Evolutionary conservation across 768 basidiomycete genomes (phyloP).

Genomic region (Pleurotus tuber-regium): DNA sequence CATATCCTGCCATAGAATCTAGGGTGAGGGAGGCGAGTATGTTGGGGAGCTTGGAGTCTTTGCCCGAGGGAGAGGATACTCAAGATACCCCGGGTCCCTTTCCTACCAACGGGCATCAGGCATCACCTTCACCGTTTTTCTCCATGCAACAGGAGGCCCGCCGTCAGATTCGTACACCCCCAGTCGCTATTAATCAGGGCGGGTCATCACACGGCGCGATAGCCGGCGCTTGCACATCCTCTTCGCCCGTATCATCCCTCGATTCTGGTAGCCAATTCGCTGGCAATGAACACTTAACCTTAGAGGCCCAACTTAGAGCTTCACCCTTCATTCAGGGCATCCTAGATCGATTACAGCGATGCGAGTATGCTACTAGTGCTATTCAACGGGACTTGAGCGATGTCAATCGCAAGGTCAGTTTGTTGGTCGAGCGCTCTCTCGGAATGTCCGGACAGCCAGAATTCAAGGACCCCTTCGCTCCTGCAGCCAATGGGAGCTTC

Average conservation of each 20-base stretch:
- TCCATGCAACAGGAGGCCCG: conserved; percentile 34
- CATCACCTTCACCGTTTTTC: conserved; percentile 34
- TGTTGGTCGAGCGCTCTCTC: conserved; percentile 69
- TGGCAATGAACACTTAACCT: conserved; percentile 44
- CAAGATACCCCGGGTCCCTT: conserved; percentile 33
- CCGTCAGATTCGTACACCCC: conserved; percentile 44
- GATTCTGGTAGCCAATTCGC: conserved; percentile 70
- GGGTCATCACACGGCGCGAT: conserved; percentile 41
- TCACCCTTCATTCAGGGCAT: conserved; percentile 78
- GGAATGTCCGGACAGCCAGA: conserved; percentile 53
- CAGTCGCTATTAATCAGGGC: conserved; percentile 34
- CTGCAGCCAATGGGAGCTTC: conserved; percentile 32
- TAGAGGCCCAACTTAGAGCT: conserved; percentile 73
- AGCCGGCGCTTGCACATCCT: conserved; percentile 49
- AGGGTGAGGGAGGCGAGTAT: conserved; percentile 48
- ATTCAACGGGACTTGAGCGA: conserved; percentile 74
- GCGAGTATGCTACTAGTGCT: conserved; percentile 66
- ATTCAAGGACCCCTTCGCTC: conserved; percentile 80
- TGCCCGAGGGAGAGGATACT: conserved; percentile 54
- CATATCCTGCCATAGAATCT: conserved; percentile 34
- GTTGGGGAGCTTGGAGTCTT: conserved; percentile 47
- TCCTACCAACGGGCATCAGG: conserved; percentile 16
- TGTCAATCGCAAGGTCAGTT: conserved; percentile 73
- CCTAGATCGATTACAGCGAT: conserved; percentile 69
- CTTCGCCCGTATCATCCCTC: conserved; percentile 77